These are phyloP conservation scores for Marasmius fiardii DNA, from an alignment of 1,284 basidiomycete species.

Conservation along the genomic window DNA sequence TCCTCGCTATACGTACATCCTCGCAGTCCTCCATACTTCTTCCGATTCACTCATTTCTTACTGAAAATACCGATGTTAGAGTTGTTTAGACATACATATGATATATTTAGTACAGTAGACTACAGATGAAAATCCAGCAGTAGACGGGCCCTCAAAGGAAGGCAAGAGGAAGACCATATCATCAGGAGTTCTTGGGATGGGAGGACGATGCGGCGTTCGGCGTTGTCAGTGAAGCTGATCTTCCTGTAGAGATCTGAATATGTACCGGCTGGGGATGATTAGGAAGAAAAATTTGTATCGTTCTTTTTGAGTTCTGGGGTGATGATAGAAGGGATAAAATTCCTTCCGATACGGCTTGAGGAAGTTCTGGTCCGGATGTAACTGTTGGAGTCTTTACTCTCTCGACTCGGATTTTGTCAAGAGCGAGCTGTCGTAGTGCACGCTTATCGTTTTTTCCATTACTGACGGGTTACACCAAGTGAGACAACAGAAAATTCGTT, in stretches of 20 bases:
- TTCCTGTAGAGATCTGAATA: neutral
- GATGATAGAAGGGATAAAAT: neutral
- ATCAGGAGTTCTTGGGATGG: too few species aligned
- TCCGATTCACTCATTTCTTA: too few species aligned
- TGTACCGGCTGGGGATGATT: neutral
- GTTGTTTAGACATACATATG: too few species aligned
- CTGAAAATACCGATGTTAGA: too few species aligned
- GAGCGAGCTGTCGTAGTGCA: conserved; percentile 42
- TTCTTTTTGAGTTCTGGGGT: neutral
- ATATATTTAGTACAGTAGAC: too few species aligned
- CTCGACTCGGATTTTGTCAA: conserved; percentile 25
- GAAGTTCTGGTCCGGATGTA: neutral
- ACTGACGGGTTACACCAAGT: conserved; percentile 19
- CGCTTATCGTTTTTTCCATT: conserved; percentile 54
- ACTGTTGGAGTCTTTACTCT: conserved; percentile 1
- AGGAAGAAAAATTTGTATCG: neutral
- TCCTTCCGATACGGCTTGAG: neutral
- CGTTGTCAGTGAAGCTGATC: neutral
- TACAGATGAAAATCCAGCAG: too few species aligned
- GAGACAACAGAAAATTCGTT: neutral
- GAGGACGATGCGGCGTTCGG: too few species aligned
- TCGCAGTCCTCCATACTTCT: too few species aligned
- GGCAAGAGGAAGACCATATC: too few species aligned
- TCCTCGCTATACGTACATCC: too few species aligned
- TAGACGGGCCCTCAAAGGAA: too few species aligned